Base-by-base conservation (phyloP, 805 yeast species). In the Cyberlindnera mycetangii region DNA sequence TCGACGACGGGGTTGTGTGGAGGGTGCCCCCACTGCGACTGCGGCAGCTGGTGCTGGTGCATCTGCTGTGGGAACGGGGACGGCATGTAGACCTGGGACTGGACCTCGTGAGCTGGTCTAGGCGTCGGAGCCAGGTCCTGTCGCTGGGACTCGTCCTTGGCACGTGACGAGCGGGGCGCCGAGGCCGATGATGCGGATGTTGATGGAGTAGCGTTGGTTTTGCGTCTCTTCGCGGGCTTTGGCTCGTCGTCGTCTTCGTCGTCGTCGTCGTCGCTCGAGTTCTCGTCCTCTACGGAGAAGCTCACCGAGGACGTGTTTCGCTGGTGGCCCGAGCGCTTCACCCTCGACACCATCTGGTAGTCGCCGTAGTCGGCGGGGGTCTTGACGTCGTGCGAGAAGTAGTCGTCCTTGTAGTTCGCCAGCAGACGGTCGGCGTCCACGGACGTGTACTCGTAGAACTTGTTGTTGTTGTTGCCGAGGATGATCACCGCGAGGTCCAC, bases 401-500 rank as follows among this genome's bases (percentile, higher is more conserved):
- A 49, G 4, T 55, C 44, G 21, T 57, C 54, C 37, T 68, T 59
- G 57, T 72, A 77, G 34, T 64, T 61, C 10, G 64, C 60, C 12
- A 80, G 53, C 35, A 84, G 64, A 10, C 74, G 74, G 10, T 70
- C 65, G 2, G 89, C 74, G 48, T 82, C 80, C 15, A 82, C 81
- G 4, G 95, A 81, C 8, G 89, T 77, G 60, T 82, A 92, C 67
- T 92, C 96, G 61, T 86, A 89, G 19, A 89, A 76, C 57, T 85
- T 85, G 31, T 70, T 62, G 58, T 88, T 82, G 63, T 83, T 89
- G 56, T 80, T 79, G 16, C 96, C 95, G 30, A 89, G 71, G 20
- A 92, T 89, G 14, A 92, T 81, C 24, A 92, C 92, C 2, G 98
- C 95, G 24, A 93, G 74, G 59, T 92, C 98, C 6, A 89, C 96